Conservation (phyloP, 441 rosid species). For the Dalechampia spathulata region DNA sequence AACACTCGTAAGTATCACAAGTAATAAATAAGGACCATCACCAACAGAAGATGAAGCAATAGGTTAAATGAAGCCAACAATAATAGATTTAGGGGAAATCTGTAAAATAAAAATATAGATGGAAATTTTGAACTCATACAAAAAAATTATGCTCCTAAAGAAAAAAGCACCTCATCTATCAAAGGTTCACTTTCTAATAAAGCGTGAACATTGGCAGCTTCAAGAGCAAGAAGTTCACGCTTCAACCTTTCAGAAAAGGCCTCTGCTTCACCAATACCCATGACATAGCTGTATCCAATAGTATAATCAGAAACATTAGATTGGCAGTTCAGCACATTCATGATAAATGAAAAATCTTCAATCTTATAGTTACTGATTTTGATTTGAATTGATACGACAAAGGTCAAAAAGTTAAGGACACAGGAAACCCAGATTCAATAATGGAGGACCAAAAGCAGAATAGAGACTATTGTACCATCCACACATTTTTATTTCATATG, state of each 20-base stretch:
- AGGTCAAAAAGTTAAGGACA: not conserved
- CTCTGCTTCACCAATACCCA: constrained; percentile 99
- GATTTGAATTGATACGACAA: not conserved
- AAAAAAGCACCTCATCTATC: constrained; percentile 65
- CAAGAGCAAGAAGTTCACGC: constrained; percentile 96
- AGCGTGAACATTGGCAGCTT: constrained; percentile 99
- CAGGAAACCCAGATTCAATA: not conserved
- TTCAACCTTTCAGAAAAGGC: constrained; percentile 98
- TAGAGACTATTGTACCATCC: constrained; percentile 2
- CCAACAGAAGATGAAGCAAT: not conserved
- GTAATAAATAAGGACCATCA: not conserved
- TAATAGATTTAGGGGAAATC: not conserved
- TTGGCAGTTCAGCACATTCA: not conserved
- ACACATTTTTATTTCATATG: not conserved
- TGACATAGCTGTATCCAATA: constrained; percentile 68
- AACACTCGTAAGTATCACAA: not conserved
- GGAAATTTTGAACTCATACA: constrained; percentile 5
- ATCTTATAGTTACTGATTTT: not conserved
- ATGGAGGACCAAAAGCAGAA: not conserved
- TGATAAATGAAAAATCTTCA: not conserved
- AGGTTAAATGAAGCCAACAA: not conserved
- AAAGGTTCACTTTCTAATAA: constrained; percentile 95
- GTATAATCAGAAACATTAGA: constrained; percentile 16
- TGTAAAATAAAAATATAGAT: not conserved
- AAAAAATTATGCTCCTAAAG: not conserved